Evolutionary conservation across 2,329 filamentous ascomycete genomes (phyloP).

Genomic region (Podosphaera xanthii): DNA sequence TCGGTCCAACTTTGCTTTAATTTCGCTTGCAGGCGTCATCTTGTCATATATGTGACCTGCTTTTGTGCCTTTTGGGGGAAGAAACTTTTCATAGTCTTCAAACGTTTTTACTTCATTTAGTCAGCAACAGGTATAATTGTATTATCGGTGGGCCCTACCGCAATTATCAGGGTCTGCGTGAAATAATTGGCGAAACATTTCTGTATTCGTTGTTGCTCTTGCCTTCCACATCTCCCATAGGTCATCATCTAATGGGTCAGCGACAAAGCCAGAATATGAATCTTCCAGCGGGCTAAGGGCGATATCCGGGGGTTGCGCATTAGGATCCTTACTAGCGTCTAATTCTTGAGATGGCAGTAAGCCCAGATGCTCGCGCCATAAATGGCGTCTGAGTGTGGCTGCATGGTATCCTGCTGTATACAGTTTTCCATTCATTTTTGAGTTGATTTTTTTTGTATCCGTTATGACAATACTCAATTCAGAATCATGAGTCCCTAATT

Average conservation of each 20-base stretch:
- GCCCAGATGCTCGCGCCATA: constrained; percentile 83
- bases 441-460: constrained; percentile 48
- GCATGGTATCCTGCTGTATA: constrained; percentile 67
- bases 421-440: constrained; percentile 54
- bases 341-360: constrained; percentile 52
- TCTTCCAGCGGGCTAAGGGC: constrained; percentile 44
- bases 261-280: constrained; percentile 39
- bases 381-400: constrained; percentile 52
- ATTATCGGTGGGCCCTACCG: constrained; percentile 24
- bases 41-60: constrained; percentile 72
- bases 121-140: neutral
- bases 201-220: constrained; percentile 47
- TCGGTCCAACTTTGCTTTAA: constrained; percentile 51
- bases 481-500: constrained; percentile 72
- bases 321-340: constrained; percentile 42
- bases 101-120: constrained; percentile 48
- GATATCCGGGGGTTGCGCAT: constrained; percentile 49
- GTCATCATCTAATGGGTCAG: constrained; percentile 45
- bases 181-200: constrained; percentile 57
- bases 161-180: constrained; percentile 76
- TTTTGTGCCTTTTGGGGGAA: constrained; percentile 46
- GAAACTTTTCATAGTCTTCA: constrained; percentile 67
- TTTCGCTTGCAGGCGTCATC: constrained; percentile 48
- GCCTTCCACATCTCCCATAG: constrained; percentile 47
- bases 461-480: constrained; percentile 81